Conservation (phyloP, 2,329 filamentous ascomycete species). For the Penicillium sp. region DNA sequence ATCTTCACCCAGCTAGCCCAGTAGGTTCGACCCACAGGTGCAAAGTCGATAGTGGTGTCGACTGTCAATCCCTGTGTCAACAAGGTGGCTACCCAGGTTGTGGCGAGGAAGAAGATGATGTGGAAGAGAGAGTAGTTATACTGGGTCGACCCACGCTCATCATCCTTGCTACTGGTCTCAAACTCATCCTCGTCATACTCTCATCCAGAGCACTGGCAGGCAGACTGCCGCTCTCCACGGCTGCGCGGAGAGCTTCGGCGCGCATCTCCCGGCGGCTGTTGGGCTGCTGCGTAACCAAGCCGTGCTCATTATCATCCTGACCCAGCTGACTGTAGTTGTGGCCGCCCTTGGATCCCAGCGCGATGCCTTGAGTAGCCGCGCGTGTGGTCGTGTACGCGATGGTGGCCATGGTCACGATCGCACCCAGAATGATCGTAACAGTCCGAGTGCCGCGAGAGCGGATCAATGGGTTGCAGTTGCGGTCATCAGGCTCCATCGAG, state of each 20-base stretch:
- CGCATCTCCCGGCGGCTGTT: conserved; percentile 80
- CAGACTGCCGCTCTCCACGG: conserved; percentile 85
- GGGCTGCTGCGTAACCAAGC: conserved; percentile 81
- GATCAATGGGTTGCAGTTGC: conserved; percentile 87
- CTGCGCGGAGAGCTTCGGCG: conserved; percentile 80
- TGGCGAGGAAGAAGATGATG: conserved; percentile 94
- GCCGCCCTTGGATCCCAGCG: conserved; percentile 49
- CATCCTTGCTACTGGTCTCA: conserved; percentile 65
- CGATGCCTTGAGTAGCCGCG: conserved; percentile 77
- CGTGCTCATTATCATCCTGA: conserved; percentile 73
- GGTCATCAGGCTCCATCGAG: conserved; percentile 95
- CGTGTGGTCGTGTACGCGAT: conserved; percentile 97
- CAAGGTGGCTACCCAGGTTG: conserved; percentile 89
- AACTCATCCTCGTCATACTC: conserved; percentile 60
- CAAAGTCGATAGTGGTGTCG: conserved; percentile 66
- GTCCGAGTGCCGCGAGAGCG: conserved; percentile 78
- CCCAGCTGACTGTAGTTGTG: conserved; percentile 55
- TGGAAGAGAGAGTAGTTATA: conserved; percentile 97
- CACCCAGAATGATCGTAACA: conserved; percentile 85
- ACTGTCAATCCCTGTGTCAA: conserved; percentile 74
- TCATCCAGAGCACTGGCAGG: conserved; percentile 84
- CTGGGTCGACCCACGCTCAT: conserved; percentile 82
- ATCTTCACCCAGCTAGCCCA: conserved; percentile 99
- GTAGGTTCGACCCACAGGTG: conserved; percentile 88
- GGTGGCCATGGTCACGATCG: conserved; percentile 92